Conservation (phyloP, 805 yeast genomes). For the Saccharomyces paradoxus region DNA sequence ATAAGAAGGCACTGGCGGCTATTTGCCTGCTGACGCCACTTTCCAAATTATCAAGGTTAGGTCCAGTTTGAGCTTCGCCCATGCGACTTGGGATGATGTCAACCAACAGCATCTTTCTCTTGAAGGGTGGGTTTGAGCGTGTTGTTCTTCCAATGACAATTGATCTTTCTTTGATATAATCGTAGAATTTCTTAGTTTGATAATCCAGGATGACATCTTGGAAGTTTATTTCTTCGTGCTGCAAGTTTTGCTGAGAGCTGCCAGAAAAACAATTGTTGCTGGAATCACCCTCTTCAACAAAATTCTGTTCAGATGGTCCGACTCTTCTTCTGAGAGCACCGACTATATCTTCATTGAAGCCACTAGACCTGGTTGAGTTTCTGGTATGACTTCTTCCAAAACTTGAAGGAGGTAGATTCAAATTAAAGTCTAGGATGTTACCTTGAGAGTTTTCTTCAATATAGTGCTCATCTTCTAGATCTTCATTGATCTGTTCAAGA, state of each 20-base stretch:
- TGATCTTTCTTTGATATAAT: slow-evolving; percentile 22
- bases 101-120: slow-evolving; percentile 19
- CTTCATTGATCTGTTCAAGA: slow-evolving; percentile 27
- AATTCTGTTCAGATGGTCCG: not conserved
- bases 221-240: not conserved
- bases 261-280: slow-evolving; percentile 1
- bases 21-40: slow-evolving; percentile 8
- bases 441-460: slow-evolving; percentile 3
- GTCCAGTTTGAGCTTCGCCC: slow-evolving; percentile 4
- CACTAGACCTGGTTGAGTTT: slow-evolving; percentile 10
- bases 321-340: slow-evolving; percentile 16
- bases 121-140: slow-evolving; percentile 11
- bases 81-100: slow-evolving; percentile 23
- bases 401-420: slow-evolving; percentile 29
- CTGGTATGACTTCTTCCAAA: slow-evolving; percentile 21
- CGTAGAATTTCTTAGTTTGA: slow-evolving; percentile 25
- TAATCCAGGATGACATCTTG: slow-evolving; percentile 11
- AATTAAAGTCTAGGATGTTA: slow-evolving; percentile 15
- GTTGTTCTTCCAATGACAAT: slow-evolving; percentile 15
- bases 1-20: slow-evolving; percentile 28
- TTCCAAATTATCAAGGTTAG: not conserved
- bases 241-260: not conserved
- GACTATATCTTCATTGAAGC: slow-evolving; percentile 16
- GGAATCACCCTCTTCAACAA: slow-evolving; percentile 1
- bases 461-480: slow-evolving; percentile 13